phyloP scores from a whole-genome alignment of 2,329 filamentous ascomycete genomes.

The Beauveria scarabaeidicola region DNA sequence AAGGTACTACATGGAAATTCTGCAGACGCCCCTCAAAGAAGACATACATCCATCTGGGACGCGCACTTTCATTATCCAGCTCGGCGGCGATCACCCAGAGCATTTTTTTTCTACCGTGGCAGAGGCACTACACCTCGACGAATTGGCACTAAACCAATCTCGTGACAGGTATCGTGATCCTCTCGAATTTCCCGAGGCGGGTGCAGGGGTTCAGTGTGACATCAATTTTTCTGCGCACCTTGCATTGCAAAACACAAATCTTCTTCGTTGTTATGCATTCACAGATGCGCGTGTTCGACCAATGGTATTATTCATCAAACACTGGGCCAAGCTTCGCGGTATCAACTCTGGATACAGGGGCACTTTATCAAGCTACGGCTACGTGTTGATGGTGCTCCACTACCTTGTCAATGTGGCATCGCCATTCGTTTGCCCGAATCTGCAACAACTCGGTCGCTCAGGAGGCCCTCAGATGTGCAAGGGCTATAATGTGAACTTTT shows the following conservation, averaged over 20 bases:
- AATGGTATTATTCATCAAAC: slow-evolving; percentile 79
- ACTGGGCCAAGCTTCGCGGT: slow-evolving; percentile 77
- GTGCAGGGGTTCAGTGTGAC: slow-evolving; percentile 78
- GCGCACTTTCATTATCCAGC: slow-evolving; percentile 27
- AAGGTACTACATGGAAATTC: slow-evolving; percentile 40
- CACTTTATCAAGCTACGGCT: slow-evolving; percentile 82
- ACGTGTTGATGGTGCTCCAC: slow-evolving; percentile 85
- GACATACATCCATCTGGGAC: slow-evolving; percentile 1
- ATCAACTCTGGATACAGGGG: slow-evolving; percentile 85
- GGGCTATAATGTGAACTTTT: slow-evolving; percentile 67
- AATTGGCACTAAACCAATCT: slow-evolving; percentile 40
- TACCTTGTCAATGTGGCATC: slow-evolving; percentile 75
- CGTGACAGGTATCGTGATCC: slow-evolving; percentile 47
- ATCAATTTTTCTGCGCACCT: slow-evolving; percentile 86
- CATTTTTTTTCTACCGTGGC: too few species aligned
- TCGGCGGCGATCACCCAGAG: slow-evolving; percentile 20
- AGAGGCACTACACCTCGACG: slow-evolving; percentile 35
- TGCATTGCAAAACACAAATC: slow-evolving; percentile 72
- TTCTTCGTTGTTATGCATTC: slow-evolving; percentile 75
- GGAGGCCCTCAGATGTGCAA: slow-evolving; percentile 36
- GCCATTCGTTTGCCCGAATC: slow-evolving; percentile 77
- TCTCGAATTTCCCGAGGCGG: slow-evolving; percentile 69
- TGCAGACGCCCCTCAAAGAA: slow-evolving; percentile 31
- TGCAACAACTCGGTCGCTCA: slow-evolving; percentile 52
- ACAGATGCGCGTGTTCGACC: slow-evolving; percentile 70